phyloP scores from a whole-genome alignment of 2,329 filamentous ascomycete species.

The Chaetomium olivaceum region DNA sequence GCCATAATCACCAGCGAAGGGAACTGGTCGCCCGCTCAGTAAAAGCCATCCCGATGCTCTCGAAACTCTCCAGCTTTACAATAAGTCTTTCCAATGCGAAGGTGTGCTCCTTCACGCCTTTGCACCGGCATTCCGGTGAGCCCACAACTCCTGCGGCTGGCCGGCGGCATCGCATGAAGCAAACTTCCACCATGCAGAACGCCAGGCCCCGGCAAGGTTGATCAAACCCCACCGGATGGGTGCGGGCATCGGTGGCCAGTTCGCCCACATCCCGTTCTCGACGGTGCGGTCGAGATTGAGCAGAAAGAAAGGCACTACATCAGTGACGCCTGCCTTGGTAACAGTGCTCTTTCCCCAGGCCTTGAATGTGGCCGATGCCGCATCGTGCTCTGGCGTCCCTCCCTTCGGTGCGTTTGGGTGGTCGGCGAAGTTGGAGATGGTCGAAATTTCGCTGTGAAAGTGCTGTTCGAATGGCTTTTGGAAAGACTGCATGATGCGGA shows the following conservation, averaged over 20 bases:
- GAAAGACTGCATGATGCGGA: conserved; percentile 53
- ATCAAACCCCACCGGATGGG: conserved; percentile 60
- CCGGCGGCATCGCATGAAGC: conserved; percentile 60
- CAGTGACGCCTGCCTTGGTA: conserved; percentile 58
- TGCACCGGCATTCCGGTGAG: conserved; percentile 39
- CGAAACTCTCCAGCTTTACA: not conserved
- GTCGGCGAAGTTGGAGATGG: conserved; percentile 50
- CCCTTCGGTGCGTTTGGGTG: conserved; percentile 54
- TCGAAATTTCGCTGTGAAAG: conserved; percentile 57
- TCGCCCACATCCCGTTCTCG: conserved; percentile 61
- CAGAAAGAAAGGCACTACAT: conserved; percentile 66
- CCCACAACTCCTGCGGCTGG: conserved; percentile 55
- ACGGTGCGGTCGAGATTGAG: conserved; percentile 61
- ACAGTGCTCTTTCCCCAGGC: conserved; percentile 64
- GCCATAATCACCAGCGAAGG: not conserved
- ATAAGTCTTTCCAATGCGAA: not conserved
- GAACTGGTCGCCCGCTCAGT: not conserved
- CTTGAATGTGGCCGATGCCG: conserved; percentile 55
- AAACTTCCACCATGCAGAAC: conserved; percentile 65
- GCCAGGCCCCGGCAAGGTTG: conserved; percentile 58
- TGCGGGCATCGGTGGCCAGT: conserved; percentile 65
- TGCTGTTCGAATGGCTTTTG: conserved; percentile 53
- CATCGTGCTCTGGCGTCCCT: conserved; percentile 47
- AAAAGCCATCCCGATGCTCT: not conserved
- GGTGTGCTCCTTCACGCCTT: conserved; percentile 17